Evolutionary conservation across 2,329 filamentous ascomycete species (phyloP), one percentile per base, ranked within the genome.

Genomic region (Rhynchosporium agropyri): DNA sequence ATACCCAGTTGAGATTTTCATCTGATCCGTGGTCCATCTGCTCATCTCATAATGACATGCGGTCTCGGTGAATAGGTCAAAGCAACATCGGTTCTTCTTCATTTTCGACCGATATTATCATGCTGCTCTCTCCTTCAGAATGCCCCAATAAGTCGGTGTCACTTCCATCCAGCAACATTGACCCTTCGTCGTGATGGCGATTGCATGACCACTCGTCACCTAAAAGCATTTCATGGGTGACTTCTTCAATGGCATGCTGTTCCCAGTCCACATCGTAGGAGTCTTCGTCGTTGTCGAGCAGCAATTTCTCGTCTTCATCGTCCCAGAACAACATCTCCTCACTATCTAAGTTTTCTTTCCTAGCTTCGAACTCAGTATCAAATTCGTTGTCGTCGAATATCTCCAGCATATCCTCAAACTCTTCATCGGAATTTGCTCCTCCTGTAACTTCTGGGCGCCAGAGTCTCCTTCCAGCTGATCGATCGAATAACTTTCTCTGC

Each of bases 401-500:
- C 12, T 42, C 46, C 13, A 59, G 31, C 15, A 59, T 51, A 8
- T 60, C 58, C 43, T 48, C 48, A 26, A 51, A 45, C 12, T 49
- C 45, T n/a, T 29, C 33, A 13, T 62, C 36, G 20, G 9, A n/a
- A 2, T 42, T 45, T 40, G 29, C 54, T 4, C 45, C 9, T 13
- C 29, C 9, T 53, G 38, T 26, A 42, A 1, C 28, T 31, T 20
- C 12, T 10, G 33, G 13, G 20, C 43, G n/a, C 53, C 56, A 63
- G 31, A 68, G 5, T 33, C 58, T 64, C 28, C 60, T 62, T 3
- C 58, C 61, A 13, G 62, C 61, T 15, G 60, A 51, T 4, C 62
- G 48, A 43, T 71, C 60, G 43, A 67, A 67, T 8, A 72, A 28
- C 8, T 64, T 67, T 40, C 45, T 63, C 36, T 70, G 70, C 68